Conservation (phyloP, 148 eudicot species). For the Polygonum aviculare region DNA sequence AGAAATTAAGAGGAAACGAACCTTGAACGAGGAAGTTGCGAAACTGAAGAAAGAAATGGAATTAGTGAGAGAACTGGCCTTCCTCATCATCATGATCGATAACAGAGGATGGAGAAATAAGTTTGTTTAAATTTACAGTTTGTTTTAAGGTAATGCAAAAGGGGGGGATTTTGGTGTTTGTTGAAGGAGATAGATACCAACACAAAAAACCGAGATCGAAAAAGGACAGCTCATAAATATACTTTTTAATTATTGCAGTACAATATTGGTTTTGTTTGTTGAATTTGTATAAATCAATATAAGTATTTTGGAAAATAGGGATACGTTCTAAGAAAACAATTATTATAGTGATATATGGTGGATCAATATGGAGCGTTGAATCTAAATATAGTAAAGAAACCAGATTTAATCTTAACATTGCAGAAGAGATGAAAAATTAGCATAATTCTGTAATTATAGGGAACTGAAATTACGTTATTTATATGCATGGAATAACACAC, state of each 20-base stretch:
- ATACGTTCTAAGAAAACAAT: no score
- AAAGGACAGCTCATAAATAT: not conserved
- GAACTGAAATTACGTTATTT: no score
- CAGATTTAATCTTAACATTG: no score
- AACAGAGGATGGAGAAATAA: no score
- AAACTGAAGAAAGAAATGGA: not conserved
- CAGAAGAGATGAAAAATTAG: no score
- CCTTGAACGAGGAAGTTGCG: not conserved
- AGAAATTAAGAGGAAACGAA: not conserved
- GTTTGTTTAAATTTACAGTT: conserved; percentile 12
- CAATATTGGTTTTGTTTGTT: not conserved
- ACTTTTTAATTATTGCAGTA: not conserved
- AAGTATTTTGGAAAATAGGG: no score
- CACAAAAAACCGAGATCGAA: not conserved
- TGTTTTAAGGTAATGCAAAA: conserved; percentile 60
- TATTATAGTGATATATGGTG: no score
- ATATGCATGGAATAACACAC: no score
- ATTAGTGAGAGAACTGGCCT: not conserved
- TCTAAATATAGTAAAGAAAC: no score
- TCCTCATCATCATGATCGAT: not conserved
- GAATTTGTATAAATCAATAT: not conserved
- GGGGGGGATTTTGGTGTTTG: not conserved
- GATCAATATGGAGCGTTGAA: no score
- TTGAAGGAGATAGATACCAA: not conserved
- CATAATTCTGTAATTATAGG: no score